These are phyloP conservation scores for Boletus subcaerulescens DNA, from an alignment of 768 basidiomycete species.

Conservation along the genomic window DNA sequence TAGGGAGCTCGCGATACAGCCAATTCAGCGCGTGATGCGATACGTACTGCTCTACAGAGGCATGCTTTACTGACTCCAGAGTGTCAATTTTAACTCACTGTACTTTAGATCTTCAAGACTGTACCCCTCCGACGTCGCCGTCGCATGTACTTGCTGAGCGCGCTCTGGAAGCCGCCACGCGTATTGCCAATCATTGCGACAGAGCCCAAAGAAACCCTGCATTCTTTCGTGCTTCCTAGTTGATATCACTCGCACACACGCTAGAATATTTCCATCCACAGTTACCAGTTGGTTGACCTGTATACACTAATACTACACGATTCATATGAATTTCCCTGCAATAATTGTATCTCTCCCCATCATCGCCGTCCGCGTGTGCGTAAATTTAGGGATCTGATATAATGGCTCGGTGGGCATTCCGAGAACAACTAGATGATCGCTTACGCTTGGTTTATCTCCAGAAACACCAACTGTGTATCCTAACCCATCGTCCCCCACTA, in stretches of 20 bases:
- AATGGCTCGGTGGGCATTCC: background rate
- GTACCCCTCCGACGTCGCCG: conserved; percentile 47
- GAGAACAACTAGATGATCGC: background rate
- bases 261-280: background rate
- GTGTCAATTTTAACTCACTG: background rate
- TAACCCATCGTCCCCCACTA: conserved; percentile 74
- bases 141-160: conserved; percentile 53
- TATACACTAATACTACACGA: background rate
- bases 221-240: conserved; percentile 34
- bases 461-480: conserved; percentile 41
- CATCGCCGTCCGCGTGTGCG: conserved; percentile 26
- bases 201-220: conserved; percentile 54
- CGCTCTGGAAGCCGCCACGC: conserved; percentile 52
- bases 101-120: conserved; percentile 47
- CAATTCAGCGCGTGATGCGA: conserved; percentile 60
- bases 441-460: conserved; percentile 17
- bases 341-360: conserved; percentile 35
- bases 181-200: conserved; percentile 62
- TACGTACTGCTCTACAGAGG: conserved; percentile 63
- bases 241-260: background rate
- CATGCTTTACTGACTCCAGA: conserved; percentile 23
- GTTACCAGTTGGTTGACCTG: background rate
- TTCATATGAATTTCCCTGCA: conserved; percentile 24
- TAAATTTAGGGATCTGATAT: conserved; percentile 23
- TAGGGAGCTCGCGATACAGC: conserved; percentile 61